phyloP scores from a whole-genome alignment of 257 asterid genomes.

The Capsicum rhomboideum region DNA sequence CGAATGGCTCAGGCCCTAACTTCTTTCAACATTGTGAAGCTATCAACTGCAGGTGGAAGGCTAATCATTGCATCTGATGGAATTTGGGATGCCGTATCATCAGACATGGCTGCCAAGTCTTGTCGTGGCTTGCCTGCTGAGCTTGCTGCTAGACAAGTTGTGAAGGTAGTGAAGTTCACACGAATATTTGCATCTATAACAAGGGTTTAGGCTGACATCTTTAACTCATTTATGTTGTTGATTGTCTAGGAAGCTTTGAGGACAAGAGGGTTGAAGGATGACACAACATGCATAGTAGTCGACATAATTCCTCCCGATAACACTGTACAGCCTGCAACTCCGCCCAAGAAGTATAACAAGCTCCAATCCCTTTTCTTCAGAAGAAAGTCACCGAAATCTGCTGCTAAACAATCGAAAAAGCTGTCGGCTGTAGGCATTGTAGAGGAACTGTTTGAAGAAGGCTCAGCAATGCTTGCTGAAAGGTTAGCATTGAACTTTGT shows the following conservation, averaged over 20 bases:
- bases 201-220: not conserved
- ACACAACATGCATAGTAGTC: constrained; percentile 75
- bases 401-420: constrained; percentile 27
- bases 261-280: constrained; percentile 72
- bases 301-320: constrained; percentile 60
- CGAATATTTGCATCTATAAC: not conserved
- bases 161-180: constrained; percentile 37
- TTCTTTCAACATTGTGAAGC: constrained; percentile 18
- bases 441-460: constrained; percentile 80
- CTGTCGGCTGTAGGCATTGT: constrained; percentile 57
- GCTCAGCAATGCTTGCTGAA: constrained; percentile 73
- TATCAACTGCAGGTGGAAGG: constrained; percentile 69
- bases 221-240: not conserved
- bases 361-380: constrained; percentile 37
- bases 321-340: constrained; percentile 21
- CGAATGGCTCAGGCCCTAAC: not conserved
- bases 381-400: constrained; percentile 24
- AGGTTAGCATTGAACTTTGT: constrained; percentile 22
- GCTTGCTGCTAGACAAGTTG: constrained; percentile 67
- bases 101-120: constrained; percentile 63
- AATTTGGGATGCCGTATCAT: constrained; percentile 76
- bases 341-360: constrained; percentile 38
- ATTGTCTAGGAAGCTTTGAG: constrained; percentile 61
- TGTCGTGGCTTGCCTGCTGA: constrained; percentile 79
- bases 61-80: constrained; percentile 89